Base-by-base conservation (phyloP, 495 filamentous ascomycete genomes). In the Penicillium atrosanguineum region DNA sequence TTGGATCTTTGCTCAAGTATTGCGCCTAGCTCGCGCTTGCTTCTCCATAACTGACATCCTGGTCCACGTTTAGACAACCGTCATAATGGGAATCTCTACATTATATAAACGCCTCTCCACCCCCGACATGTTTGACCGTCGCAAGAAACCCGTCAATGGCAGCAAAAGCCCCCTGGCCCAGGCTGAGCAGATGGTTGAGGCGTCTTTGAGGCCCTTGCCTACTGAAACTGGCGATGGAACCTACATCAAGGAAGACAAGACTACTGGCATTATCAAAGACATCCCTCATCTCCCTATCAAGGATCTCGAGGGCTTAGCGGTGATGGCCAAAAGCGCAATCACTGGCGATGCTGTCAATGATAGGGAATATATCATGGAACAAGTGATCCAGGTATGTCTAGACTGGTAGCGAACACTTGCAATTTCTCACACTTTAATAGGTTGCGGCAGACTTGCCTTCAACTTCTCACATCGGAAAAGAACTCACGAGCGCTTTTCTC, bases 261-360 rank as follows among this genome's bases (percentile, higher is more conserved):
- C 61, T 21, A 70, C 69, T 7, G 73, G 72, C 2, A 39, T 74
- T 23, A 61, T 65, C 42, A 60, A 69, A 25, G 75, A 80, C 42
- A 37, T 82, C 16, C 50, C 48, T 20, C 67, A 74, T 59, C 48
- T 80, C 19, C 65, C 70, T 29, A 50, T 74, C 20, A 55, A 61
- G 14, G 73, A 81, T 56, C 52, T 77, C 43, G 71, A 72, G 46
- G 74, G 74, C 11, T 52, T 83, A 41, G 60, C 73, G n/a, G 74
- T 82, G 14, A 55, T 78, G 20, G 55, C 67, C n/a, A 80, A 78
- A 55, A 87, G 87, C 62, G 80, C 80, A 53, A 89, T 92, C 69
- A 87, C 86, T 19, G 87, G 89, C 11, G 86, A 94, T 44, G 89
- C 91, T 5, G 83, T 95, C 18, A 86, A 97, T 56, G 92, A 97